Base-by-base conservation (phyloP, 75 land plant species). In the Pinus taeda region DNA sequence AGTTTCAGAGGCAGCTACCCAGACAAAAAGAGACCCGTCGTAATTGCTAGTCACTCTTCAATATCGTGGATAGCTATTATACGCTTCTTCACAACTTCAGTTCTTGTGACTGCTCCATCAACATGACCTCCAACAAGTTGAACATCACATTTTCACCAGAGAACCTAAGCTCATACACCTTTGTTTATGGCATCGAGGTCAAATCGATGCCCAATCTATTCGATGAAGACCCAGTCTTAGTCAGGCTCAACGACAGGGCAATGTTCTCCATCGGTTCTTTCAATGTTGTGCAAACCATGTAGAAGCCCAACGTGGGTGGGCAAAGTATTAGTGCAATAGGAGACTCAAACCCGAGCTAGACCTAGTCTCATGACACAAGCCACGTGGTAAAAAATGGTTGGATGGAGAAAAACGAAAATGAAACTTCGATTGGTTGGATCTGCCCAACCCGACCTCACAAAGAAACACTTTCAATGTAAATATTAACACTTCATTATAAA, bases 221-320 rank as follows among this genome's bases (percentile, higher is more conserved):
- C 74, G 0, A 6, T 0, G n/a, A 5, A 37, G 5, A 36, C 70
- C 55, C 77, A 21, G 36, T 60, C 56, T 61, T 76, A 12, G 24
- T 36, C n/a, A 26, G 75, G 20, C 81, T 82, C 13, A 78, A 77
- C n/a, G 22, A 55, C 4, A 3, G 15, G 12, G 69, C 58, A 55
- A 21, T 73, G 0, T 81, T 62, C 58, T 12, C 71, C 9, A 57
- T 81, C 2, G 75, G 71, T 15, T 60, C 70, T 3, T 26, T 42
- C 13, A 76, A 78, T 29, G 93, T 93, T 1, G 77, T 95, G n/a
- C 86, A 95, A 67, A 89, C 83, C 33, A 83, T 86, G 74, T 85
- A 81, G 59, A 76, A 92, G 76, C 81, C 93, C 29, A 95, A 95
- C 73, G 98, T 93, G n/a, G 98, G 98, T 29, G 98, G 98, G 42